A percentile compares a stretch with the other conserved stretches of the same genome.
These are phyloP conservation scores for Ploettnerulaceae sp. DNA, from an alignment of 2,329 filamentous ascomycete genomes.

Conservation along the genomic window DNA sequence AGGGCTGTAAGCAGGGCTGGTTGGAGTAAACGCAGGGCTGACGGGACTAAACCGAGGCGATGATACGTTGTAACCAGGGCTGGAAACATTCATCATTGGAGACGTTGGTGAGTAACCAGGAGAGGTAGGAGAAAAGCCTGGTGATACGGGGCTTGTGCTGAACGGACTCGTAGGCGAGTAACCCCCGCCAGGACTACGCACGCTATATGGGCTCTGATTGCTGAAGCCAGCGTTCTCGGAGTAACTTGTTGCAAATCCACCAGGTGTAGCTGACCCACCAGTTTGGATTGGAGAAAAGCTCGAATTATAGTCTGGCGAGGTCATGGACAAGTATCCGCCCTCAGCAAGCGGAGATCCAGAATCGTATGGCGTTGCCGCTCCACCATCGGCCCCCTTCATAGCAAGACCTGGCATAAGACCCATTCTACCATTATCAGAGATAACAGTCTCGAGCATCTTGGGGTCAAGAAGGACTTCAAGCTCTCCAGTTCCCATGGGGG, in stretches of 20 bases:
- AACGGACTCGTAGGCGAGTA: constrained; percentile 66
- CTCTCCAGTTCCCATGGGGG: constrained; percentile 93
- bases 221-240: constrained; percentile 62
- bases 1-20: constrained; percentile 34
- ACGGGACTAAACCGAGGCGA: constrained; percentile 56
- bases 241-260: constrained; percentile 59
- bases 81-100: constrained; percentile 51
- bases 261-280: constrained; percentile 65
- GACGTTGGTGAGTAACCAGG: constrained; percentile 44
- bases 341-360: constrained; percentile 75
- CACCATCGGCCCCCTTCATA: constrained; percentile 70
- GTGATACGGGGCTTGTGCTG: constrained; percentile 46
- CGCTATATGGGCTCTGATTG: constrained; percentile 26
- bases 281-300: constrained; percentile 75
- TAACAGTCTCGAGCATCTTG: constrained; percentile 91
- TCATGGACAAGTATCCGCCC: constrained; percentile 55
- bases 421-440: constrained; percentile 84
- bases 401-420: constrained; percentile 76
- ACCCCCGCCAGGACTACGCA: constrained; percentile 55
- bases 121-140: constrained; percentile 34
- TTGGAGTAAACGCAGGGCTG: constrained; percentile 38
- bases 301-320: constrained; percentile 52
- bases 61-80: constrained; percentile 43
- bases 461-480: constrained; percentile 92
- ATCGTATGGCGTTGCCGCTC: constrained; percentile 92